phyloP scores from a whole-genome alignment of 495 filamentous ascomycete species.

The Cercophora samala region DNA sequence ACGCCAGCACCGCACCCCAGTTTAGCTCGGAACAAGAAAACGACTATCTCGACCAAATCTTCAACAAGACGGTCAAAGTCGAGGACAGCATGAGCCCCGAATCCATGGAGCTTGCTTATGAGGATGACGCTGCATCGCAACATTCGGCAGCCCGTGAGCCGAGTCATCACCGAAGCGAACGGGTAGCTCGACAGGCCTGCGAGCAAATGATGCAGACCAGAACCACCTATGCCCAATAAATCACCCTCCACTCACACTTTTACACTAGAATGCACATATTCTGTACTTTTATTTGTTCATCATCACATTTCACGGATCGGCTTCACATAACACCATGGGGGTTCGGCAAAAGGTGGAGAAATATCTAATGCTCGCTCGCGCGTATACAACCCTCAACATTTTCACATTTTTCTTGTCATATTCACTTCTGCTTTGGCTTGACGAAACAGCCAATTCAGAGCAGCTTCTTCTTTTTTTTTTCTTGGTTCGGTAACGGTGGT shows the following conservation, averaged over 20 bases:
- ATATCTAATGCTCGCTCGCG: not conserved
- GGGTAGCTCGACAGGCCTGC: slow-evolving; percentile 43
- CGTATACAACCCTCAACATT: slow-evolving; percentile 7
- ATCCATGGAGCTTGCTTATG: slow-evolving; percentile 28
- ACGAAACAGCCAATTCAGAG: not conserved
- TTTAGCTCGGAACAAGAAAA: slow-evolving; percentile 41
- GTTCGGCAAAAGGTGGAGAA: not conserved
- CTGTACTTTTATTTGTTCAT: slow-evolving; percentile 5
- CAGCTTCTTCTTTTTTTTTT: not conserved
- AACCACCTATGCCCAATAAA: slow-evolving; percentile 17
- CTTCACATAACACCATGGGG: not conserved
- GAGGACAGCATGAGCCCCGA: slow-evolving; percentile 27
- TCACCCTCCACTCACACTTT: slow-evolving; percentile 6
- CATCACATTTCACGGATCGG: not conserved
- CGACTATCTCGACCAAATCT: slow-evolving; percentile 41
- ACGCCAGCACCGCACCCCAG: slow-evolving; percentile 17
- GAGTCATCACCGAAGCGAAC: slow-evolving; percentile 36
- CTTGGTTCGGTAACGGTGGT: slow-evolving; percentile 4
- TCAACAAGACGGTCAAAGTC: slow-evolving; percentile 26
- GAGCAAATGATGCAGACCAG: slow-evolving; percentile 38
- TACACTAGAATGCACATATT: slow-evolving; percentile 7
- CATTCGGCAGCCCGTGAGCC: slow-evolving; percentile 23
- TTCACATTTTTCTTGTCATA: not conserved
- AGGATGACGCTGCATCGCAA: slow-evolving; percentile 16
- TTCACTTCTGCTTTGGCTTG: not conserved